Evolutionary conservation across 345 rosid species (phyloP), one percentile per base, ranked within the genome.

Genomic region (Cardamine resedifolia): DNA sequence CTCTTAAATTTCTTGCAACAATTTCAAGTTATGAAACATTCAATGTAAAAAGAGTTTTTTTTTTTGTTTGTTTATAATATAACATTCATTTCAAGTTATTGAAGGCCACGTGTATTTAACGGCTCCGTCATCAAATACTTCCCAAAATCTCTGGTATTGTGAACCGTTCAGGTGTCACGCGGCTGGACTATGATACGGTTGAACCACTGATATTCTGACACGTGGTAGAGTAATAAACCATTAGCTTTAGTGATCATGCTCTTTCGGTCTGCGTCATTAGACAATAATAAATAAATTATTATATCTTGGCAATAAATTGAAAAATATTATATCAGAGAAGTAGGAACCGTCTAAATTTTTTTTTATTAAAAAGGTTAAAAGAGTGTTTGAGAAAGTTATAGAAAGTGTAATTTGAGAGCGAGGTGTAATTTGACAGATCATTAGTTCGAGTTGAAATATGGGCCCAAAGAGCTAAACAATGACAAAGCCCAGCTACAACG

Each of bases 211-310:
- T 1, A 0, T 7, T 3, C 0, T 4, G 52, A 76, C 66, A 76
- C 66, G 52, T 63, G 71, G 60, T 41, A 0, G 0, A 10, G n/a
- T 38, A 6, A 3, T n/a, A 2, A 48, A 11, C 78, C 68, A 10
- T 48, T 48, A 14, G 18, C 0, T 6, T 57, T 12, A 12, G 59
- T 73, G 71, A 20, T 55, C 64, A 55, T 56, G 60, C 7, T 19
- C 58, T 57, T 48, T 74, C 20, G 77, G 77, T 65, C 24, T 73
- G 41, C 41, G n/a, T 57, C 50, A 33, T 33, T 38, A 21, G 47
- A 31, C 26, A 53, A 44, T 15, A 3, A 55, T 41, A 12, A 18
- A 38, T 56, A 3, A 38, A 39, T 43, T 34, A 24, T 24, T 10
- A 7, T 41, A 23, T 15, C 2, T 44, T 21, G 6, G 3, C 45